Percentiles rank a stretch among this genome's conserved stretches.
Conservation (phyloP, 2,329 filamentous ascomycete genomes). For the Aspergillus udagawae region DNA sequence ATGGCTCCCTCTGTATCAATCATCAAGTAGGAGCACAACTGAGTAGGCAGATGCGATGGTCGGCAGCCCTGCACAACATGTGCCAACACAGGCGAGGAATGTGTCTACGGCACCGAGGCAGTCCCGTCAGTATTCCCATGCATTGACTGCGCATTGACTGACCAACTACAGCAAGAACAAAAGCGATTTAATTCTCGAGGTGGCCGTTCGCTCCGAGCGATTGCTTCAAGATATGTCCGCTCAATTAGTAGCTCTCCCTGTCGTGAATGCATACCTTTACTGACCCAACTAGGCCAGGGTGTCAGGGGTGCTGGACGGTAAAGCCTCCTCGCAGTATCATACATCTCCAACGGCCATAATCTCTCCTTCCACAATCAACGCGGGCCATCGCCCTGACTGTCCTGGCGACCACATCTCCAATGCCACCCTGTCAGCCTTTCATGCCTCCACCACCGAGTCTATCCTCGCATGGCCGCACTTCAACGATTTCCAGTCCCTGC, state of each 20-base stretch:
- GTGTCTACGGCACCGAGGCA: slow-evolving; percentile 27
- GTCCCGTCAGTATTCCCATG: slow-evolving; percentile 17
- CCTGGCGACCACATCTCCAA: slow-evolving; percentile 37
- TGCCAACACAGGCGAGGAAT: slow-evolving; percentile 18
- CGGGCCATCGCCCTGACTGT: slow-evolving; percentile 16
- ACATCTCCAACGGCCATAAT: slow-evolving; percentile 13
- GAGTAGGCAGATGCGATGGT: slow-evolving; percentile 45
- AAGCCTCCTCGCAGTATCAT: slow-evolving; percentile 1
- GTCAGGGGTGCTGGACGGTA: neutral
- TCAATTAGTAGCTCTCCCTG: slow-evolving; percentile 28
- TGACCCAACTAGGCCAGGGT: neutral
- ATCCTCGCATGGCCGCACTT: slow-evolving; percentile 53
- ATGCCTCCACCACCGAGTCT: slow-evolving; percentile 50
- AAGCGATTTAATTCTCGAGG: slow-evolving; percentile 51
- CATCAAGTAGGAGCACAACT: slow-evolving; percentile 1
- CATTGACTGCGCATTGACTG: neutral
- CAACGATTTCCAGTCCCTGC: slow-evolving; percentile 42
- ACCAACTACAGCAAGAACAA: slow-evolving; percentile 42
- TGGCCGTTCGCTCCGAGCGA: slow-evolving; percentile 47
- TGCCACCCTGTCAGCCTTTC: slow-evolving; percentile 48
- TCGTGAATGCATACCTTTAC: slow-evolving; percentile 5
- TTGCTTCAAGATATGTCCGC: slow-evolving; percentile 45
- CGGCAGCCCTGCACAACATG: slow-evolving; percentile 41
- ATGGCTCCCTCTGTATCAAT: neutral
- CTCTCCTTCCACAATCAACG: slow-evolving; percentile 11